Base-by-base conservation (phyloP, 768 basidiomycete genomes). In the Amanita jacksonii region DNA sequence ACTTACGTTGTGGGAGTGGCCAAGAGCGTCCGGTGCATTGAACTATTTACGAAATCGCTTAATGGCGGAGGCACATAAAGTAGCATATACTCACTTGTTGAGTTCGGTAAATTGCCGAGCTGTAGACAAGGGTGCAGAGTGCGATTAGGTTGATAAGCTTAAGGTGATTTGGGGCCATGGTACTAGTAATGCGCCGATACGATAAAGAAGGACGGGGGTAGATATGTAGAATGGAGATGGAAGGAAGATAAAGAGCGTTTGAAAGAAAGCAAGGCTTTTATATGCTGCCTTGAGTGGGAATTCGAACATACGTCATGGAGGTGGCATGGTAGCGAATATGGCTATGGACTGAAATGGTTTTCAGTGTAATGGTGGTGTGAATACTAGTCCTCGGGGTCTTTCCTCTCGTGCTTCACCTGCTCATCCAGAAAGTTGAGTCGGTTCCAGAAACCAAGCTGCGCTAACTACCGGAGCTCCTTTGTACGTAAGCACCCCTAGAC, bases 251-350 rank as follows among this genome's bases (percentile, higher is more conserved):
- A 32, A 22, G 32, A 24, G 23, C 7, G 41, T 9, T 31, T 42
- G 19, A 0, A 9, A 13, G n/a, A 22, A n/a, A 32, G 3, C 22
- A 9, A n/a, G 30, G 41, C 5, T 42, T 42, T 20, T 34, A 42
- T 42, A 42, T 15, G 30, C 22, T 23, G 8, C 15, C 34, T 19
- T 3, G n/a, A 36, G 7, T n/a, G 19, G 12, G 18, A 7, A 13
- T 6, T 28, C 12, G 27, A 8, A 41, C 34, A n/a, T 42, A 42
- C 41, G 41, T 42, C 41, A 42, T 42, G 23, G 13, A 12, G 23
- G 24, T 20, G 15, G n/a, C 6, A 15, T 10, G 28, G 31, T 41
- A 25, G 38, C 12, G 13, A 38, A 9, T n/a, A 23, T 10, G 15
- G 36, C n/a, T n/a, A n/a, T n/a, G n/a, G n/a, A n/a, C n/a, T n/a